Evolutionary conservation across 2,329 filamentous ascomycete species (phyloP), one percentile per base, ranked within the genome.

Genomic region (Leptographium wingfieldii): DNA sequence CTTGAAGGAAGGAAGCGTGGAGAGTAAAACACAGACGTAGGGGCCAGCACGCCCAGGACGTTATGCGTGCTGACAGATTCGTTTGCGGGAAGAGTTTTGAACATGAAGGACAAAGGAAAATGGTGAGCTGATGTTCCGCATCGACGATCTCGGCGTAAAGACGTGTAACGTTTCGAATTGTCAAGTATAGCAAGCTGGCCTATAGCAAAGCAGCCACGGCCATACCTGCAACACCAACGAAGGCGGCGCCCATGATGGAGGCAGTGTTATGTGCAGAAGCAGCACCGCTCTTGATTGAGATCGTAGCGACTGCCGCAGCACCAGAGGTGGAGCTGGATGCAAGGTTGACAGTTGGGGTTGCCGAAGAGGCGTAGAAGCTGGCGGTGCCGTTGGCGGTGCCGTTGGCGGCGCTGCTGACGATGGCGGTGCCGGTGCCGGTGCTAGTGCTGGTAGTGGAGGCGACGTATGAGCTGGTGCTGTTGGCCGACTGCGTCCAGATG

Each of bases 151-250:
- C 66, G 63, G 61, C 60, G 12, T 52, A 31, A 16, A 29, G 49
- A 31, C 49, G 27, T 52, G 16, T 19, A 31, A 29, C 48, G 48
- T 52, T 52, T 52, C 49, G 49, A n/a, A 33, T 12, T 35, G 2
- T 7, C 10, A 12, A 31, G 9, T 12, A 7, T 38, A 7, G 10
- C 53, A 16, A 11, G 6, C n/a, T 22, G 52, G 9, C 43, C 74
- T 80, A 84, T 68, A 83, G 70, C 60, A 83, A 63, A n/a, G 74
- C 77, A 19, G 75, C 75, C 55, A 73, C 73, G n/a, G 78, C 62
- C 56, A 63, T 33, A 38, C 57, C 57, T 16, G 58, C 62, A 2
- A 58, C 67, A 66, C 81, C 75, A 58, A 78, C n/a, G 4, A 52
- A 19, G 48, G 57, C 57, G 19, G 57, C 57, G n/a, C 57, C 67